A percentile compares a stretch with the other conserved stretches of the same genome.
Conservation (phyloP, 345 rosid genomes). For the Anastatica hierochuntica region DNA sequence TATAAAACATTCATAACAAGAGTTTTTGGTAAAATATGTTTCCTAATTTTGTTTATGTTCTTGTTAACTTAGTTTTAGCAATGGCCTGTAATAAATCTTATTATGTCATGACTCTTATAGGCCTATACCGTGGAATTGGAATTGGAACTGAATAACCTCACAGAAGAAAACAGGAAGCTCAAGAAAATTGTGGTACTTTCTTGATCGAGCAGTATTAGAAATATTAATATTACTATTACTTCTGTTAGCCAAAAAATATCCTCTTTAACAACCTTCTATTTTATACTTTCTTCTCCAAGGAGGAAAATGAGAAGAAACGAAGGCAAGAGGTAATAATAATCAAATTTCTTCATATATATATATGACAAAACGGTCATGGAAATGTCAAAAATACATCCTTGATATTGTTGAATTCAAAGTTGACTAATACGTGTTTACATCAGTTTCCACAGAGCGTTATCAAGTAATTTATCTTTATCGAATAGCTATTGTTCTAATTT, state of each 20-base stretch:
- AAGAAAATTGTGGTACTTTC: conserved; percentile 47
- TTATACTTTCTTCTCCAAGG: conserved; percentile 24
- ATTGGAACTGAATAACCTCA: conserved; percentile 63
- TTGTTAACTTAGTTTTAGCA: neutral
- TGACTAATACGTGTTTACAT: no score
- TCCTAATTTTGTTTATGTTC: no score
- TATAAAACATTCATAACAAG: no score
- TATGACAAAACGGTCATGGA: no score
- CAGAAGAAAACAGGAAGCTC: conserved; percentile 65
- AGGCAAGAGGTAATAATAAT: conserved; percentile 43
- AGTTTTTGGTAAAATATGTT: no score
- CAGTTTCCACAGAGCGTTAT: neutral
- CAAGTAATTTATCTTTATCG: neutral
- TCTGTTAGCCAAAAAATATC: neutral
- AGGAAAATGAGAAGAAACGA: conserved; percentile 41
- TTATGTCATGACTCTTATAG: conserved; percentile 35
- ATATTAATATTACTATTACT: no score
- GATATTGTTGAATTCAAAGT: no score
- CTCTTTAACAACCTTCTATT: neutral
- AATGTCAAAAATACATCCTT: no score
- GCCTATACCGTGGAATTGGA: conserved; percentile 91
- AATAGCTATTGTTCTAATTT: neutral
- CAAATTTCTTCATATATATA: neutral
- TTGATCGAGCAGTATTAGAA: neutral
- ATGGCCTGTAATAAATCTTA: no score